Percentiles rank a stretch among this genome's conserved stretches.
Evolutionary conservation across 2,329 filamentous ascomycete species (phyloP).

Genomic region (Botrytis cinerea): DNA sequence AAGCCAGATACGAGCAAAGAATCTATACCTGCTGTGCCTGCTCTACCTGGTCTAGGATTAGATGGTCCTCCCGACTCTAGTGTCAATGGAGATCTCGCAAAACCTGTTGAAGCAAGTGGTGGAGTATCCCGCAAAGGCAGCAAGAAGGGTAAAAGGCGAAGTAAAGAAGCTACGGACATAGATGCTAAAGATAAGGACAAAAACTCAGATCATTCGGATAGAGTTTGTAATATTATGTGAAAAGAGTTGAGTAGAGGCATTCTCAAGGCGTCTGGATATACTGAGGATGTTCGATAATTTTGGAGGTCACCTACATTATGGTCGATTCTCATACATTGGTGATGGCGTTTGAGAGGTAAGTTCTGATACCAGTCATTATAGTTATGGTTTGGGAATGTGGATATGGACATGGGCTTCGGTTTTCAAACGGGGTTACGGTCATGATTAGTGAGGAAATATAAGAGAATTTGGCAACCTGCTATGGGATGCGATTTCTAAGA

Average conservation of each 20-base stretch:
- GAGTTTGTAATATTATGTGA: conserved; percentile 54
- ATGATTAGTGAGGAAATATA: not conserved
- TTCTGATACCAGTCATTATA: not conserved
- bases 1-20: conserved; percentile 26
- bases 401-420: not conserved
- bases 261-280: not conserved
- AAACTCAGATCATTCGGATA: conserved; percentile 44
- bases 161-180: conserved; percentile 30
- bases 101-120: not conserved
- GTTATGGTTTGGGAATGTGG: not conserved
- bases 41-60: conserved; percentile 17
- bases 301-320: not conserved
- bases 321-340: conserved; percentile 9
- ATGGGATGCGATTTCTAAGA: not conserved
- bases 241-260: not conserved
- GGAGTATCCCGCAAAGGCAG: conserved; percentile 16
- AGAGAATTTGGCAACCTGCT: not conserved
- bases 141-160: conserved; percentile 31
- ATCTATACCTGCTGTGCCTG: not conserved
- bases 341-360: not conserved
- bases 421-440: not conserved
- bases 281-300: not conserved
- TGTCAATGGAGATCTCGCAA: conserved; percentile 12
- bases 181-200: conserved; percentile 35
- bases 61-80: conserved; percentile 25